Percentiles rank a stretch among this genome's conserved stretches.
phyloP scores from a whole-genome alignment of 768 basidiomycete species.

The Strobilomyces echinocephalus region DNA sequence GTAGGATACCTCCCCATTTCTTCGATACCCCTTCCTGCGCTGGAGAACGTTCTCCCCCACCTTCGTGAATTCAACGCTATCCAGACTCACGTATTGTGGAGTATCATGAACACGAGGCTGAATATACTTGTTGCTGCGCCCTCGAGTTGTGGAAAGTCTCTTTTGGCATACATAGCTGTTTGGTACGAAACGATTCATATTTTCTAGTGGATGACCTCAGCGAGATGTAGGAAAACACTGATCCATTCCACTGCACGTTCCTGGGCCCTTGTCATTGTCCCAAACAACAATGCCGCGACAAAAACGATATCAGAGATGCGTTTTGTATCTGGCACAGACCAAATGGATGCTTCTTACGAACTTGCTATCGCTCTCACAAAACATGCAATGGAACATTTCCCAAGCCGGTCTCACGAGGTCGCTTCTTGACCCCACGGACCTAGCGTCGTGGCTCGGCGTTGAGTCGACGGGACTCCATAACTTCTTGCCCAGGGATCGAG shows the following conservation, averaged over 20 bases:
- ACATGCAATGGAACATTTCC: conserved; percentile 53
- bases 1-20: conserved; percentile 69
- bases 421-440: conserved; percentile 71
- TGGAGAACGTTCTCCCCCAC: conserved; percentile 43
- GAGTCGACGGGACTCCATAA: conserved; percentile 58
- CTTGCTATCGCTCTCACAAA: conserved; percentile 71
- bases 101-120: conserved; percentile 56
- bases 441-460: conserved; percentile 82
- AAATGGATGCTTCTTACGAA: conserved; percentile 78
- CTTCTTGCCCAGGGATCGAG: conserved; percentile 80
- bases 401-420: conserved; percentile 70
- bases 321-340: conserved; percentile 45
- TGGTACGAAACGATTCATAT: conserved; percentile 51
- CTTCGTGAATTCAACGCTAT: conserved; percentile 70
- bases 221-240: conserved; percentile 49
- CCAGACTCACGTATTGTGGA: conserved; percentile 90
- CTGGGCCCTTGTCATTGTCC: conserved; percentile 62
- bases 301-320: conserved; percentile 56
- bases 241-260: conserved; percentile 36
- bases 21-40: conserved; percentile 39
- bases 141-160: conserved; percentile 75
- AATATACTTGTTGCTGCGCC: conserved; percentile 79
- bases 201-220: conserved; percentile 11
- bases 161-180: conserved; percentile 60
- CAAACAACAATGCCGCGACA: conserved; percentile 50